These are phyloP conservation scores for Saprolegnia diclina DNA, from an alignment of 352 stramenopile genomes.

Conservation along the genomic window DNA sequence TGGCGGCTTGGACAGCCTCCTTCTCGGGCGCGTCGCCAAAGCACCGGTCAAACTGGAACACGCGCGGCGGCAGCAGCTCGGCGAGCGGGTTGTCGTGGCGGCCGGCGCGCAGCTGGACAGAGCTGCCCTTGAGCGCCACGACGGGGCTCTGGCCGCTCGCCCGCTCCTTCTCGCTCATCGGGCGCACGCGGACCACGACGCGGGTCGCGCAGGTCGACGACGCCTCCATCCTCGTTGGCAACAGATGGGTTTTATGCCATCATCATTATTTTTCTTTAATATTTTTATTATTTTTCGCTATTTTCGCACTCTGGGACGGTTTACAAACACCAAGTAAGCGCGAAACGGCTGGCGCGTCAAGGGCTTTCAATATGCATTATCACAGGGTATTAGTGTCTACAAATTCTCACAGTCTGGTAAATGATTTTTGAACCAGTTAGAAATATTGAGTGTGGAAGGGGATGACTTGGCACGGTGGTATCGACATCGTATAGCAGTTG, in stretches of 20 bases:
- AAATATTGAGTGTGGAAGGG: no score
- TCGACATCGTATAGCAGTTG: no score
- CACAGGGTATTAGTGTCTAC: not conserved
- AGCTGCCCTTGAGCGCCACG: slow-evolving; percentile 42
- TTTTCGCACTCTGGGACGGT: not conserved
- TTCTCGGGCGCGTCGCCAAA: slow-evolving; percentile 44
- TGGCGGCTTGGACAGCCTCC: slow-evolving; percentile 54
- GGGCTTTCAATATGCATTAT: not conserved
- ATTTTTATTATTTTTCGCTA: not conserved
- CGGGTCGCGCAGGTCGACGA: slow-evolving; percentile 49
- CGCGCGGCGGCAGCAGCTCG: slow-evolving; percentile 44
- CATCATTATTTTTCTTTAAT: not conserved
- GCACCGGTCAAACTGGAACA: slow-evolving; percentile 75
- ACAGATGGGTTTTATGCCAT: no score
- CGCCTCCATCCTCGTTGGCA: not conserved
- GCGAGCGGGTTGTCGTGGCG: slow-evolving; percentile 29
- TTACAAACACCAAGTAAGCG: not conserved
- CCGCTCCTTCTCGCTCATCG: slow-evolving; percentile 53
- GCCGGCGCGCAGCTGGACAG: slow-evolving; percentile 45
- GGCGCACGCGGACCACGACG: slow-evolving; percentile 67
- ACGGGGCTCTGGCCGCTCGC: slow-evolving; percentile 44
- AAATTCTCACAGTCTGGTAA: not conserved
- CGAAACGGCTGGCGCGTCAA: not conserved
- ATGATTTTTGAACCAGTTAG: no score
- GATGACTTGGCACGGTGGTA: no score